A percentile compares a stretch with the other conserved stretches of the same genome.
Conservation (phyloP, 2,329 filamentous ascomycete genomes). For the Drechslerella coelobrocha region DNA sequence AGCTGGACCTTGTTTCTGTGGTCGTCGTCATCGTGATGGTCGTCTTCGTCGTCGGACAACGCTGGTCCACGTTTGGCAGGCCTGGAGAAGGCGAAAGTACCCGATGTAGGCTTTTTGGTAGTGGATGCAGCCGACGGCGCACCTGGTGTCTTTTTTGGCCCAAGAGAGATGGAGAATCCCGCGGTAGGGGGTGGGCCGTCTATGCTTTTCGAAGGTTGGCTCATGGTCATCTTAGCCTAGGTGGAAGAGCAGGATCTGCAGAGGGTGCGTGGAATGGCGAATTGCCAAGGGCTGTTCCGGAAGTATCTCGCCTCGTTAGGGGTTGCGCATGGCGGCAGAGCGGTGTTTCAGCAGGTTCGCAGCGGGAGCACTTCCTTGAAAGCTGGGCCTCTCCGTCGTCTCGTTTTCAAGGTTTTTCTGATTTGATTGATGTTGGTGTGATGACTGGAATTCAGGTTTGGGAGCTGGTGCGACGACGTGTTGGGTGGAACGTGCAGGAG, state of each 20-base stretch:
- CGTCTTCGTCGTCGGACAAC: conserved; percentile 52
- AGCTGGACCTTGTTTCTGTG: conserved; percentile 53
- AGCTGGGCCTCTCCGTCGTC: no score
- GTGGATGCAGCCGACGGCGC: conserved; percentile 16
- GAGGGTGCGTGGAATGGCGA: no score
- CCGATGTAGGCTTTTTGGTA: conserved; percentile 20
- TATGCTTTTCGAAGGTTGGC: conserved; percentile 14
- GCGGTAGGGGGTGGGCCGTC: not conserved
- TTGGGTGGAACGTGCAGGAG: conserved; percentile 17
- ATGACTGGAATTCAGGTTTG: conserved; percentile 8
- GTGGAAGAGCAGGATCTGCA: no score
- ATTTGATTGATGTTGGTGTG: conserved; percentile 5
- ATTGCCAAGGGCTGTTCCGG: no score
- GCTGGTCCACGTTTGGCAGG: conserved; percentile 53
- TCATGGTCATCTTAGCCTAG: conserved; percentile 4
- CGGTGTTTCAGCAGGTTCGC: no score
- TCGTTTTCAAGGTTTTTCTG: no score
- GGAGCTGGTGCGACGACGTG: not conserved
- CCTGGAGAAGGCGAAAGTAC: conserved; percentile 34
- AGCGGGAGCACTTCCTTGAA: conserved; percentile 13
- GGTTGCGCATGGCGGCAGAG: no score
- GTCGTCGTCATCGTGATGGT: conserved; percentile 42
- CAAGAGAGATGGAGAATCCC: conserved; percentile 53
- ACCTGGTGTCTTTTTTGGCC: conserved; percentile 45
- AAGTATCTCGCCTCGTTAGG: no score